Base-by-base conservation (phyloP, 2,329 filamentous ascomycete genomes). In the Ceratocystis lukuohia region DNA sequence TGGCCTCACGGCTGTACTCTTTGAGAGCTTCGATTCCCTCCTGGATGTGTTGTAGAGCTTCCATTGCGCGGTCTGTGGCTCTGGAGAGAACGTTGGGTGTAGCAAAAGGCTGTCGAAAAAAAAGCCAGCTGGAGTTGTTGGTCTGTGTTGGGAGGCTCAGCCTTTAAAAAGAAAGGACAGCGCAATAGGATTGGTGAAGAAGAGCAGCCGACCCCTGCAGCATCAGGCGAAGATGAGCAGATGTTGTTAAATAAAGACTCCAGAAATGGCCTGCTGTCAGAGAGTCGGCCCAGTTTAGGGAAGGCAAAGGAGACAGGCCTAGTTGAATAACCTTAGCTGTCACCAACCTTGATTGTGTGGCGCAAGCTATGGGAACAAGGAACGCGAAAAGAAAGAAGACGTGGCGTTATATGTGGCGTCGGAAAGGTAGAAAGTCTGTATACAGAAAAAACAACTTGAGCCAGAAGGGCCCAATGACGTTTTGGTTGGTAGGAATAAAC, bases 1-100 rank as follows among this genome's bases (percentile, higher is more conserved):
- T 70, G 71, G 79, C 71, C 63, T 74, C 70, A 67, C 74, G 72
- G 66, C 79, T 72, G 69, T 72, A 71, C 62, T 74, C 72, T 75
- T 80, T 79, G 69, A 69, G 71, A 70, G 70, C 57, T 22, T 68
- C 37, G 37, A 68, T 67, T 68, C 70, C 25, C 20, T 64, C 41
- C 30, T 68, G 64, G 22, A 64, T 15, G 10, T 62, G 30, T 56
- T 65, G 69, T 62, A 66, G 50, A 67, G 59, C 65, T 64, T 70
- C 65, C 37, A 62, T 62, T n/a, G 30, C 46, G 25, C 28, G 28
- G 41, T 25, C 61, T 28, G 61, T 6, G 33, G 33, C 30, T 30
- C 3, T n/a, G 50, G 28, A 33, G n/a, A 48, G 33, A 41, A n/a
- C 37, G 30, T 8, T n/a, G 25, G 45, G 41, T 22, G 48, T 10